Percentiles rank a stretch among this genome's conserved stretches.
phyloP scores from a whole-genome alignment of 2,329 filamentous ascomycete species.

The Aspergillus thermomutatus region DNA sequence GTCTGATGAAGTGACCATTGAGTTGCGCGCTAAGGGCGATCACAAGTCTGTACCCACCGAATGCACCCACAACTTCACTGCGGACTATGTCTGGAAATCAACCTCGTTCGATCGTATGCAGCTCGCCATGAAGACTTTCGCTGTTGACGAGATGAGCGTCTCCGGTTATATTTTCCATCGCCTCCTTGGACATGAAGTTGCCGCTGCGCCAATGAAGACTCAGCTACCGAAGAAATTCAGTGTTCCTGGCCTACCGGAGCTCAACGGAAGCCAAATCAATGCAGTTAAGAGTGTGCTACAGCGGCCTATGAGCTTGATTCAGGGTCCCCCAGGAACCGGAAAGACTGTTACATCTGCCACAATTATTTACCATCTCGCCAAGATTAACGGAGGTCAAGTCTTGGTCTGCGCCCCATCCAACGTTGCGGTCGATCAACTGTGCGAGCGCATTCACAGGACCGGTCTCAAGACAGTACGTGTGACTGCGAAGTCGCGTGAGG shows the following conservation, averaged over 20 bases:
- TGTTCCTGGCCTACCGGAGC: conserved; percentile 86
- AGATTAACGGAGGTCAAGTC: conserved; percentile 91
- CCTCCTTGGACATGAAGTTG: conserved; percentile 90
- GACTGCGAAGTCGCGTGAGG: conserved; percentile 97
- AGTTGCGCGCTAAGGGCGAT: conserved; percentile 88
- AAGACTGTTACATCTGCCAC: conserved; percentile 99
- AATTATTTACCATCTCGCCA: conserved; percentile 96
- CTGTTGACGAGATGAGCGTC: conserved; percentile 95
- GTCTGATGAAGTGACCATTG: conserved; percentile 94
- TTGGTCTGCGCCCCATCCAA: conserved; percentile 97
- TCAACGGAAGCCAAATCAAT: conserved; percentile 93
- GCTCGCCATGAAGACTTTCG: conserved; percentile 98
- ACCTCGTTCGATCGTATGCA: conserved; percentile 99
- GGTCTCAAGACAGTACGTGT: conserved; percentile 95
- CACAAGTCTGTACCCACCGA: conserved; percentile 96
- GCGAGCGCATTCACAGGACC: conserved; percentile 91
- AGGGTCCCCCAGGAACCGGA: conserved; percentile 93
- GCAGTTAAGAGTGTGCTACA: conserved; percentile 94
- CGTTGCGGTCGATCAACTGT: conserved; percentile 96
- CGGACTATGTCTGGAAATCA: conserved; percentile 99
- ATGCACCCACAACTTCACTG: conserved; percentile 95
- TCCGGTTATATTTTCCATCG: conserved; percentile 99
- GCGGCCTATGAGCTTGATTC: conserved; percentile 90
- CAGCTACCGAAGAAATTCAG: conserved; percentile 96
- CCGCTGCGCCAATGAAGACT: conserved; percentile 91